A percentile compares a stretch with the other conserved stretches of the same genome.
Conservation (phyloP, 2,329 filamentous ascomycete genomes). For the Aspergillus neoniger region DNA sequence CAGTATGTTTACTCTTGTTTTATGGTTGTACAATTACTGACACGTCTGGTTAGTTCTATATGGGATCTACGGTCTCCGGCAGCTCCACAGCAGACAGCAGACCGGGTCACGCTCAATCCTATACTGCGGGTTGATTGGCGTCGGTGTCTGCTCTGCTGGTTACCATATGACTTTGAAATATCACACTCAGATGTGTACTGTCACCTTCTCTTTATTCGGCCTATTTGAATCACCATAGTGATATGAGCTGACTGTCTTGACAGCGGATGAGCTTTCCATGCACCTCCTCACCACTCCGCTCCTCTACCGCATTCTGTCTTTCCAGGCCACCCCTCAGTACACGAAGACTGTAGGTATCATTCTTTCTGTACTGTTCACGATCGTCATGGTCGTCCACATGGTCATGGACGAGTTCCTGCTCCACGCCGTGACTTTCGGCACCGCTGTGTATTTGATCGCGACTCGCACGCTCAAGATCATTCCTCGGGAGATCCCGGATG, state of each 20-base stretch:
- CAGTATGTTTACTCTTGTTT: slow-evolving; percentile 18
- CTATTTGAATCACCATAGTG: not conserved
- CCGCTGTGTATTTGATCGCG: slow-evolving; percentile 40
- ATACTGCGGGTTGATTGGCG: slow-evolving; percentile 43
- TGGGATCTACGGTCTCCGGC: slow-evolving; percentile 42
- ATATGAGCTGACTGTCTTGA: not conserved
- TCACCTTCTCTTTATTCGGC: no score
- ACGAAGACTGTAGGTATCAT: slow-evolving; percentile 27
- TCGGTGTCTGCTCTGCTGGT: slow-evolving; percentile 31
- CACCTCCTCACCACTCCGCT: slow-evolving; percentile 47
- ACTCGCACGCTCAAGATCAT: slow-evolving; percentile 34
- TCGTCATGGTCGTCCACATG: slow-evolving; percentile 47
- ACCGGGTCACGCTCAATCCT: slow-evolving; percentile 35
- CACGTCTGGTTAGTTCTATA: slow-evolving; percentile 34
- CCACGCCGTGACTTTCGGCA: slow-evolving; percentile 41
- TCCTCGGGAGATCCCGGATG: slow-evolving; percentile 34
- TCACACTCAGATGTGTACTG: slow-evolving; percentile 36
- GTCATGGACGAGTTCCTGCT: slow-evolving; percentile 48
- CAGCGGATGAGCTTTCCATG: slow-evolving; percentile 47
- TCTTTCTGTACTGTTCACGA: slow-evolving; percentile 23
- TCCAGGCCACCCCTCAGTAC: slow-evolving; percentile 27
- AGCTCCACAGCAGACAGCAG: slow-evolving; percentile 23
- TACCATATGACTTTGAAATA: slow-evolving; percentile 38
- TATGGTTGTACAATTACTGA: no score
- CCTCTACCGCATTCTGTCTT: slow-evolving; percentile 44